These are phyloP conservation scores for Botrytis elliptica DNA, from an alignment of 2,329 filamentous ascomycete genomes.

Conservation along the genomic window DNA sequence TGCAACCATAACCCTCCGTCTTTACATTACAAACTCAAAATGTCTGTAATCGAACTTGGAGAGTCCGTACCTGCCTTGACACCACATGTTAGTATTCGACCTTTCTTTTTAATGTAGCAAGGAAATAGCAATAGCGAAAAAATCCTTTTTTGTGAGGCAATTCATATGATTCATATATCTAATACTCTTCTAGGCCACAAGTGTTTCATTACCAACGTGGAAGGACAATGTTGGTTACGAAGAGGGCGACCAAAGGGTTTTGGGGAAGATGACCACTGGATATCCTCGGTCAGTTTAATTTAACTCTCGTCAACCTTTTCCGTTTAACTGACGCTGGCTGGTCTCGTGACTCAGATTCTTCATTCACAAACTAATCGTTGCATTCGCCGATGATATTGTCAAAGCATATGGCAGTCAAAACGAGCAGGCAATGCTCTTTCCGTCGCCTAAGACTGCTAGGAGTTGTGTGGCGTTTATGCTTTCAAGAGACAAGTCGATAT, in stretches of 20 bases:
- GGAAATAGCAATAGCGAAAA: not conserved
- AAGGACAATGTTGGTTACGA: constrained; percentile 88
- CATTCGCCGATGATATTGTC: constrained; percentile 68
- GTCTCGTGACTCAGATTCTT: constrained; percentile 66
- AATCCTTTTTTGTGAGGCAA: constrained; percentile 21
- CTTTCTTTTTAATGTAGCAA: not conserved
- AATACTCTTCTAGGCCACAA: constrained; percentile 71
- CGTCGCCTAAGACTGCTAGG: constrained; percentile 65
- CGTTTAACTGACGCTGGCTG: constrained; percentile 28
- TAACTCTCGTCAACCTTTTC: not conserved
- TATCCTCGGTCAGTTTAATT: constrained; percentile 68
- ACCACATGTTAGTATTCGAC: constrained; percentile 37
- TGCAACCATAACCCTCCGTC: not conserved
- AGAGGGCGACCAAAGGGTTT: constrained; percentile 85
- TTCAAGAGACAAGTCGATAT: constrained; percentile 54
- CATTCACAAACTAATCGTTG: constrained; percentile 78
- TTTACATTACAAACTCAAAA: constrained; percentile 23
- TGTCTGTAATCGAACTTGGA: constrained; percentile 39
- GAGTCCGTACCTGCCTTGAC: constrained; percentile 40
- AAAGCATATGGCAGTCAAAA: constrained; percentile 59
- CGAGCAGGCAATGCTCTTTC: constrained; percentile 79
- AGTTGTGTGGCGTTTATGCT: constrained; percentile 74
- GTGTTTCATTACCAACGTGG: constrained; percentile 95
- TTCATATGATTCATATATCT: not conserved
- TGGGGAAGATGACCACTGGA: constrained; percentile 80